Evolutionary conservation across 371 early-diverging fungal species (phyloP), one percentile per base, ranked within the genome.

Genomic region (Mucor ambiguus): DNA sequence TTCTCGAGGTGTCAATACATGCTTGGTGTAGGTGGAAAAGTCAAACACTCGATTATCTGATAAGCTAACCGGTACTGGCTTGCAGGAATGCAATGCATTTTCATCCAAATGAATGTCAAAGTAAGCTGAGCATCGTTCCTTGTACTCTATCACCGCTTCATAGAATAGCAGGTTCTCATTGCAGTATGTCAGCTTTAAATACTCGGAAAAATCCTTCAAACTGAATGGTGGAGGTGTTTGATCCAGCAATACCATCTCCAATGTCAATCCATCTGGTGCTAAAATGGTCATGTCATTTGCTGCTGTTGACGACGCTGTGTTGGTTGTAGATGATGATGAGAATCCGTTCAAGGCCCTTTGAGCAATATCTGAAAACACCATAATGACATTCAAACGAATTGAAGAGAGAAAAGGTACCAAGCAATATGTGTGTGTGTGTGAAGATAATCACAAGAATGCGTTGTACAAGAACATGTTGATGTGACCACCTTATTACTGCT

Each of bases 131-230:
- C 71, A 71, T 5, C 60, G 59, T 20, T 58, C 61, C 49, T 59
- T 58, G 29, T 78, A 78, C n/a, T 69, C 70, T 3, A 48, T 62
- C 22, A 75, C 76, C 12, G 79, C 76, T 66, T 73, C 55, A 56
- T 75, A 80, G 26, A 80, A 80, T 2, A 73, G 49, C 7, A 80
- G 61, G 49, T 80, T 80, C 52, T 80, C 80, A 3, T 67, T 18
- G 55, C 77, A 80, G 46, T 80, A 80, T 1, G 74, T 75, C 41
- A 65, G 60, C 46, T 73, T 71, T 6, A 80, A 59, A 41, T 80
- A 80, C 4, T 73, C 68, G 2, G 72, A 63, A 57, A 80, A 80
- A 55, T 80, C 80, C 26, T 71, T 61, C 3, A 75, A 43, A 43
- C 75, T 75, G 48, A 70, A 80, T 0, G 80, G 80, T 30, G 64